Conservation (phyloP, 768 basidiomycete species). For the Brasilioporus rufonigricans region DNA sequence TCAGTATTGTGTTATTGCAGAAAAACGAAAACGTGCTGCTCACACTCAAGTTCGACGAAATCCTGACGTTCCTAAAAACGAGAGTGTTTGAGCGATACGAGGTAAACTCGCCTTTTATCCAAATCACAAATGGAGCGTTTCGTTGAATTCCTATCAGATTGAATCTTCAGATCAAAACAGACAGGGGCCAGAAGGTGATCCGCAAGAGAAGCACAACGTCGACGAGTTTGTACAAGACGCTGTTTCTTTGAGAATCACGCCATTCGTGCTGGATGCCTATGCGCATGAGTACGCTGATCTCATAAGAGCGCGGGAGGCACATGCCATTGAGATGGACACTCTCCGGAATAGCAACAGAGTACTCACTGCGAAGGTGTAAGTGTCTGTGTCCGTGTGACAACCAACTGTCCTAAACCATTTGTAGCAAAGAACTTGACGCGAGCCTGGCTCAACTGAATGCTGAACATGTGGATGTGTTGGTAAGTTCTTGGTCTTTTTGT, state of each 20-base stretch:
- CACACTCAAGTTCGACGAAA: constrained; percentile 86
- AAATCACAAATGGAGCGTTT: background rate
- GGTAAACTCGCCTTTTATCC: constrained; percentile 26
- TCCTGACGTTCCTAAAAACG: constrained; percentile 79
- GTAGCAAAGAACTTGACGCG: constrained; percentile 76
- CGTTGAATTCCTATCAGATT: constrained; percentile 19
- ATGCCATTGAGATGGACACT: constrained; percentile 79
- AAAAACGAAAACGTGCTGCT: constrained; percentile 84
- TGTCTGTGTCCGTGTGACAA: constrained; percentile 7
- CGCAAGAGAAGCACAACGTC: constrained; percentile 51
- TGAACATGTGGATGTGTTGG: constrained; percentile 80
- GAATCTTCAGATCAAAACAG: constrained; percentile 27
- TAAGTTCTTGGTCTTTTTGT: constrained; percentile 27
- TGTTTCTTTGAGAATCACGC: constrained; percentile 81
- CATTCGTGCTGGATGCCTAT: constrained; percentile 93
- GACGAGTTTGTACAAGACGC: constrained; percentile 89
- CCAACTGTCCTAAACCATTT: constrained; percentile 7
- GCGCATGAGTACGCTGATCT: constrained; percentile 86
- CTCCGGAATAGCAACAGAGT: constrained; percentile 77
- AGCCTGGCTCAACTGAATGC: constrained; percentile 75
- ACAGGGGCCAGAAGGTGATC: constrained; percentile 12
- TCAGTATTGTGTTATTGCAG: constrained; percentile 81
- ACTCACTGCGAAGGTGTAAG: constrained; percentile 78
- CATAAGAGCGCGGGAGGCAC: constrained; percentile 73
- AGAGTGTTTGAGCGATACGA: constrained; percentile 83